Evolutionary conservation across 129 eudicot species (phyloP).

Genomic region (Saussurea involucrata): DNA sequence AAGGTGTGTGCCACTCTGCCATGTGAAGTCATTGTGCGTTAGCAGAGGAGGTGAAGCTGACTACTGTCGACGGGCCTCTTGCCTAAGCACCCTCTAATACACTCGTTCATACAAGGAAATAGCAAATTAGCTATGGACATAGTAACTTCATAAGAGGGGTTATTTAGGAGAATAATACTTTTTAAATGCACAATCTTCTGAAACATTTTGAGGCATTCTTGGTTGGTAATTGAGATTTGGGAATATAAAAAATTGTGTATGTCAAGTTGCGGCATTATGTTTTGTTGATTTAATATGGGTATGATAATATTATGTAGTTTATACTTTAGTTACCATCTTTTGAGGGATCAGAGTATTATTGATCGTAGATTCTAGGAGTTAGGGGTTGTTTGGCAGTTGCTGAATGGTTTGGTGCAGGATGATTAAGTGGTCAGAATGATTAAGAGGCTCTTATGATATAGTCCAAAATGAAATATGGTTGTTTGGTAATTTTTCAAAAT

Average conservation of each 20-base stretch:
- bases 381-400: too few species aligned
- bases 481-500: too few species aligned
- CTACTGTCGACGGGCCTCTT: not conserved
- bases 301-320: not conserved
- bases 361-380: not conserved
- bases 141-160: not conserved
- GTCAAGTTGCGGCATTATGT: not conserved
- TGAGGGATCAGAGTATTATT: not conserved
- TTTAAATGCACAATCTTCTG: too few species aligned
- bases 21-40: not conserved
- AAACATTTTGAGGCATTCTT: too few species aligned
- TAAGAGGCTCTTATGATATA: too few species aligned
- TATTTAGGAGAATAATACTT: not conserved
- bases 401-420: too few species aligned
- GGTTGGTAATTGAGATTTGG: not conserved
- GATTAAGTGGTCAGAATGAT: too few species aligned
- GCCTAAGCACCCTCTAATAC: not conserved
- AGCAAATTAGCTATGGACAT: not conserved
- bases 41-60: not conserved
- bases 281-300: not conserved
- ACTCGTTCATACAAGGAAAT: not conserved
- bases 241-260: not conserved
- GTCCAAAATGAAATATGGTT: too few species aligned
- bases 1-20: not conserved
- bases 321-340: not conserved